Evolutionary conservation across 176 grass and related monocot species (phyloP).

Genomic region (Aegilops tauschii): DNA sequence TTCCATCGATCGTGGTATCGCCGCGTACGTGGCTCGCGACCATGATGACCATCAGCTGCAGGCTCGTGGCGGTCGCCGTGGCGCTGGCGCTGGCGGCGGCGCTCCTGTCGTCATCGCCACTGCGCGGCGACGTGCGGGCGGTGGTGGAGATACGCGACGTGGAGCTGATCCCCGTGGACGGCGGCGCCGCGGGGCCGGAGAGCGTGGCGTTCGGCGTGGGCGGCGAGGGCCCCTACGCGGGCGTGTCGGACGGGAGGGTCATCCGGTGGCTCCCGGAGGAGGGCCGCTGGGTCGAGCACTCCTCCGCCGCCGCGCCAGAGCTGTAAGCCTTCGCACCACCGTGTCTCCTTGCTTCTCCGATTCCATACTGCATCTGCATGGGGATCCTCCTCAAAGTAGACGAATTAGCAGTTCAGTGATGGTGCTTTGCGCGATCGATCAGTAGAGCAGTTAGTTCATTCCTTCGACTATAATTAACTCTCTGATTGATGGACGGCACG

Average conservation of each 20-base stretch:
- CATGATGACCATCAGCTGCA: constrained; percentile 38
- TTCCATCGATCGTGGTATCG: background rate
- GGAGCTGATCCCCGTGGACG: constrained; percentile 47
- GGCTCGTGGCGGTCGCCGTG: background rate
- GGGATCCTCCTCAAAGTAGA: background rate
- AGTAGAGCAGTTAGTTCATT: background rate
- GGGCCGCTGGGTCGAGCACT: constrained; percentile 49
- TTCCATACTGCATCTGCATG: background rate
- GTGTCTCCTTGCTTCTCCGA: background rate
- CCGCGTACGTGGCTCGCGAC: background rate
- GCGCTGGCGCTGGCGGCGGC: background rate
- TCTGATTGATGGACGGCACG: background rate
- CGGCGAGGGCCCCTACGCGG: constrained; percentile 61
- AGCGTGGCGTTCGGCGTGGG: constrained; percentile 47
- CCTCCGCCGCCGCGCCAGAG: constrained; percentile 41
- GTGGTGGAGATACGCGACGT: background rate
- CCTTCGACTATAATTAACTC: background rate
- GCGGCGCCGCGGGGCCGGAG: constrained; percentile 63
- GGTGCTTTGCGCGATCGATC: background rate
- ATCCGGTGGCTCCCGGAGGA: constrained; percentile 45
- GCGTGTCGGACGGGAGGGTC: constrained; percentile 76
- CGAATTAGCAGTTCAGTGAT: background rate
- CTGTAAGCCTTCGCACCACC: constrained; percentile 30
- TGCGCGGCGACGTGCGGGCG: background rate
- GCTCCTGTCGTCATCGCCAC: constrained; percentile 5